These are phyloP conservation scores for Rhodamnia rubescens DNA, from an alignment of 345 rosid species.

Conservation along the genomic window DNA sequence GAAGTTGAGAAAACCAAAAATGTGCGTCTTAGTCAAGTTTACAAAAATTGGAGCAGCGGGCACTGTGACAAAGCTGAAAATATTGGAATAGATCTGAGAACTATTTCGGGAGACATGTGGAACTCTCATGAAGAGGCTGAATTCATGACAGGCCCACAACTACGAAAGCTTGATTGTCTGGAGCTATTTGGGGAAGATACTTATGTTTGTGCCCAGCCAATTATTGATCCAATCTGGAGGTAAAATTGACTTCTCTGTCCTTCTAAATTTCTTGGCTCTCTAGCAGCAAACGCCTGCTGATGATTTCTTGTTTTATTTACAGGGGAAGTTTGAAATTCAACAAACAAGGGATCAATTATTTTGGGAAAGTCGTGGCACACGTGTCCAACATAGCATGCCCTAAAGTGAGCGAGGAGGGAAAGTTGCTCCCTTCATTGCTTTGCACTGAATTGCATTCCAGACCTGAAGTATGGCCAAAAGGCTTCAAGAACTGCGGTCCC, in stretches of 20 bases:
- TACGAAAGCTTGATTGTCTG: not conserved
- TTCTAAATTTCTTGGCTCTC: not conserved
- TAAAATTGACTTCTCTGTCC: conserved; percentile 4
- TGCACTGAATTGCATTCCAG: conserved; percentile 41
- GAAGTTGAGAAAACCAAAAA: not conserved
- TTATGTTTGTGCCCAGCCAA: conserved; percentile 36
- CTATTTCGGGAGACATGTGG: not conserved
- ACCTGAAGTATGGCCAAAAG: conserved; percentile 44
- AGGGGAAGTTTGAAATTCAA: conserved; percentile 41
- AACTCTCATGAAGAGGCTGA: conserved; percentile 6
- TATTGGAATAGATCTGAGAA: not conserved
- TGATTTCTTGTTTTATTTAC: not conserved
- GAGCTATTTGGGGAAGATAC: not conserved
- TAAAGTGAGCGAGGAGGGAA: conserved; percentile 34
- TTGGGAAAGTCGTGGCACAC: conserved; percentile 41
- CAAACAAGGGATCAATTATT: conserved; percentile 1
- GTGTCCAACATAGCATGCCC: conserved; percentile 50
- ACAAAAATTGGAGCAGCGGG: not conserved
- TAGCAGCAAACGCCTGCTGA: not conserved
- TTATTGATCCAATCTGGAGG: conserved; percentile 54
- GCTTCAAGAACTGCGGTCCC: conserved; percentile 39
- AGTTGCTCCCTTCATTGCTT: conserved; percentile 25
- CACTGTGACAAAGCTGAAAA: conserved; percentile 1
- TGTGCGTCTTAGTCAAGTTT: not conserved
- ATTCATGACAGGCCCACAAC: not conserved